A percentile compares a stretch with the other conserved stretches of the same genome.
These are phyloP conservation scores for Neodidymelliopsis sp. DNA, from an alignment of 2,329 filamentous ascomycete genomes.

Conservation along the genomic window DNA sequence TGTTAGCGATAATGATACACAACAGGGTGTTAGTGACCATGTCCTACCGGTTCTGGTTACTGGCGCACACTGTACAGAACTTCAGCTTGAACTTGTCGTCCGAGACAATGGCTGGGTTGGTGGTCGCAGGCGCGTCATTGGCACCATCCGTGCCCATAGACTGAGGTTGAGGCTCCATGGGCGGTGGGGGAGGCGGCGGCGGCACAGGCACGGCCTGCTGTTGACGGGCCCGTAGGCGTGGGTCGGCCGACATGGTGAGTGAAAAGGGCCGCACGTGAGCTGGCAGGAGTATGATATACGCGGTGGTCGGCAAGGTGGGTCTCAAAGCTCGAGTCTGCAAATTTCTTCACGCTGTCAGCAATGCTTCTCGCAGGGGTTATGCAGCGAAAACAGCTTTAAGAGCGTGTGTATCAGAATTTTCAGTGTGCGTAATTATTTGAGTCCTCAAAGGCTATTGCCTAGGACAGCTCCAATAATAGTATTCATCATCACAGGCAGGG, in stretches of 20 bases:
- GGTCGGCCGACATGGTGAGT: constrained; percentile 52
- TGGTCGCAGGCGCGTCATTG: constrained; percentile 33
- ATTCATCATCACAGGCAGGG: constrained; percentile 62
- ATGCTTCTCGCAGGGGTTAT: constrained; percentile 6
- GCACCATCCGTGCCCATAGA: constrained; percentile 43
- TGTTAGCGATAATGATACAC: constrained; percentile 24
- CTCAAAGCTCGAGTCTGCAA: constrained; percentile 10
- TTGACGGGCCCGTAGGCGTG: constrained; percentile 58
- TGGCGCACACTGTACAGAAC: constrained; percentile 98
- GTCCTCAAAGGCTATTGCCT: constrained; percentile 60
- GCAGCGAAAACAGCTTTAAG: constrained; percentile 24
- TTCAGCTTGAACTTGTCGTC: constrained; percentile 81
- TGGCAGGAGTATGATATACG: constrained; percentile 1
- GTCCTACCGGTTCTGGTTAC: constrained; percentile 90
- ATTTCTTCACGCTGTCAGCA: constrained; percentile 31
- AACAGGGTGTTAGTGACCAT: background rate
- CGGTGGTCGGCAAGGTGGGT: background rate
- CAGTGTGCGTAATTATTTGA: constrained; percentile 52
- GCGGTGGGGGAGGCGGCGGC: constrained; percentile 58
- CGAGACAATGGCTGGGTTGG: constrained; percentile 34
- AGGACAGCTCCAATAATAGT: constrained; percentile 81
- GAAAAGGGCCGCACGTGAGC: constrained; percentile 3
- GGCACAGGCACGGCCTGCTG: constrained; percentile 56
- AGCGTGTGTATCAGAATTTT: constrained; percentile 50
- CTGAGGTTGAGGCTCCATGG: constrained; percentile 47